A percentile compares a stretch with the other conserved stretches of the same genome.
Conservation (phyloP, 495 filamentous ascomycete genomes). For the Neurospora pannonica region DNA sequence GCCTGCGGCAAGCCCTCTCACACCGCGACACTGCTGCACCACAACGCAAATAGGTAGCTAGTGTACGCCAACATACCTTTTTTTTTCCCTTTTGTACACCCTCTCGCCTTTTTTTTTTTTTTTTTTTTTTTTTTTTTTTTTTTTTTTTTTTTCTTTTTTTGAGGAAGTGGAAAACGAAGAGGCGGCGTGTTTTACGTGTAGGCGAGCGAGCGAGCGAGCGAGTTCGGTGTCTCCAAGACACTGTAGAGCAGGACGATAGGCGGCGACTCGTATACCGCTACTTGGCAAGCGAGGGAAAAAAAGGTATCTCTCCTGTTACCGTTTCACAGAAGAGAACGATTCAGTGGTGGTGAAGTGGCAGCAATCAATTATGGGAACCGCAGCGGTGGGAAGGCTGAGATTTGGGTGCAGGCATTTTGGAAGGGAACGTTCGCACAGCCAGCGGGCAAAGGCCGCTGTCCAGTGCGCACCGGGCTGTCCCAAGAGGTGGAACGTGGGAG, state of each 20-base stretch:
- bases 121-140: neutral
- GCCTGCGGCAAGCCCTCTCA: neutral
- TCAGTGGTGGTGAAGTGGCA: neutral
- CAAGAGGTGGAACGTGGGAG: neutral
- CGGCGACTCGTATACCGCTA: neutral
- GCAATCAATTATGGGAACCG: neutral
- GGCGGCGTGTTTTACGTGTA: neutral
- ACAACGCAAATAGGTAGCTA: neutral
- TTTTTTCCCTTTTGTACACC: neutral
- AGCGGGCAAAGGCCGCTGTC: neutral
- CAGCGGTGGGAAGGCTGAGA: neutral
- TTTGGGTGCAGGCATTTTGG: neutral
- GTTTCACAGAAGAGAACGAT: neutral
- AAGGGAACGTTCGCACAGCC: neutral
- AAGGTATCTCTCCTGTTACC: neutral
- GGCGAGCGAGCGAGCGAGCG: neutral
- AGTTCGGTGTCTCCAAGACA: neutral
- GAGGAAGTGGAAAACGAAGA: neutral
- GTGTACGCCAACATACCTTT: neutral
- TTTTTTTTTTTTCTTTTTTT: neutral
- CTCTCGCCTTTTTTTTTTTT: neutral
- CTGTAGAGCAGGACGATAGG: neutral
- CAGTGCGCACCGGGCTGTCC: neutral
- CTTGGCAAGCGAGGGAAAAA: neutral
- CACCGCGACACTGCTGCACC: neutral